Evolutionary conservation across 257 asterid species (phyloP).

Genomic region (Asclepias syriaca): DNA sequence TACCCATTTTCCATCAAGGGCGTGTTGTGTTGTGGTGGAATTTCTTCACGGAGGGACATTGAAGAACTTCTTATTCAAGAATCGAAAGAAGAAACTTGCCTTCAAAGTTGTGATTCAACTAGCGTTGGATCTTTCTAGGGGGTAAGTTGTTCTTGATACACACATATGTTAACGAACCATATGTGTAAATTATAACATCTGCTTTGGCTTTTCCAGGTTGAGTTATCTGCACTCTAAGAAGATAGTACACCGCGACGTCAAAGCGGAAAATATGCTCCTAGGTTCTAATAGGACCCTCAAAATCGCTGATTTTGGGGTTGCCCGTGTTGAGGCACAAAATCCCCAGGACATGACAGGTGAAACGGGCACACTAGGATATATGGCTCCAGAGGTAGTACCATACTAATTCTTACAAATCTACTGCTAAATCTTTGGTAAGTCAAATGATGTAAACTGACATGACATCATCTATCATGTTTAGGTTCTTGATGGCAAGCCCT

Average conservation of each 20-base stretch:
- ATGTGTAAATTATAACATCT: slow-evolving; percentile 1
- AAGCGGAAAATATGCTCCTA: slow-evolving; percentile 90
- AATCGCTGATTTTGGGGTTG: slow-evolving; percentile 96
- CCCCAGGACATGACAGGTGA: slow-evolving; percentile 98
- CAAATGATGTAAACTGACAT: background rate
- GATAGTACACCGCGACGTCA: slow-evolving; percentile 93
- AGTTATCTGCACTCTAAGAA: slow-evolving; percentile 85
- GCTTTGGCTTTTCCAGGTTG: slow-evolving; percentile 37
- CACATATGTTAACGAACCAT: background rate
- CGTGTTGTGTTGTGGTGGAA: slow-evolving; percentile 90
- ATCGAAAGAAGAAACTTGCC: slow-evolving; percentile 82
- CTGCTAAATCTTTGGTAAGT: background rate
- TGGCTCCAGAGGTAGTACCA: slow-evolving; percentile 98
- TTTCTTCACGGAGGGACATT: slow-evolving; percentile 79
- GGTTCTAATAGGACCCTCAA: slow-evolving; percentile 54
- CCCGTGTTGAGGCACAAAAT: slow-evolving; percentile 94
- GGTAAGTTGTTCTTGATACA: slow-evolving; percentile 35
- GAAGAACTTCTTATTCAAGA: slow-evolving; percentile 63
- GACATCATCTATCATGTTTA: slow-evolving; percentile 14
- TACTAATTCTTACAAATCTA: background rate
- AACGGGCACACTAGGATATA: slow-evolving; percentile 96
- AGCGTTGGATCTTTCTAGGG: slow-evolving; percentile 83
- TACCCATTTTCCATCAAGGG: slow-evolving; percentile 71
- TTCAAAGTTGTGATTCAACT: slow-evolving; percentile 72
- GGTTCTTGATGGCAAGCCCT: slow-evolving; percentile 96